Percentiles rank a stretch among this genome's conserved stretches.
phyloP scores from a whole-genome alignment of 345 rosid genomes.

The Euphorbia pulcherrima region DNA sequence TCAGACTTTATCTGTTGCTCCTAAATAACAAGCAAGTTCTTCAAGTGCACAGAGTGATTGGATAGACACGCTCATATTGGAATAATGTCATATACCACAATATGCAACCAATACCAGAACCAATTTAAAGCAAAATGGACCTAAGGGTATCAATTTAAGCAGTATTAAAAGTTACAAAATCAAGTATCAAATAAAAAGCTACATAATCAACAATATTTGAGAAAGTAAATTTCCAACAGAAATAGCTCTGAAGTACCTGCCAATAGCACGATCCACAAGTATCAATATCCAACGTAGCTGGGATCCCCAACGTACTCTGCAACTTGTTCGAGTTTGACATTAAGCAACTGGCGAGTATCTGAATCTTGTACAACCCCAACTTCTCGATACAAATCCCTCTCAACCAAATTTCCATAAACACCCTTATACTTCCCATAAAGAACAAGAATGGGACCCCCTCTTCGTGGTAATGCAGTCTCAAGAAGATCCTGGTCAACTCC shows the following conservation, averaged over 20 bases:
- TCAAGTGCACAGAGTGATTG: neutral
- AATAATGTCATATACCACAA: neutral
- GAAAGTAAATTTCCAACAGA: neutral
- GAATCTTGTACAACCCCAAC: conserved; percentile 63
- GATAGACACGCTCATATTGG: neutral
- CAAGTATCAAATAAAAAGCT: no score
- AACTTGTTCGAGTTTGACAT: conserved; percentile 72
- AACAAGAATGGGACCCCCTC: conserved; percentile 65
- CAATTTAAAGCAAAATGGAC: neutral
- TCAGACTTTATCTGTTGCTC: no score
- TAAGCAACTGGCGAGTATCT: conserved; percentile 54
- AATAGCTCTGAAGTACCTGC: neutral
- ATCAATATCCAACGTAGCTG: conserved; percentile 23
- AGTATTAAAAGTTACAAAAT: neutral
- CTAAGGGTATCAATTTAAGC: neutral
- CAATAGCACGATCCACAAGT: neutral
- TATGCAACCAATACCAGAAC: neutral
- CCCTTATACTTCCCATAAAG: conserved; percentile 66
- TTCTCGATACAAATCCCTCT: conserved; percentile 61
- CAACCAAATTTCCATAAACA: conserved; percentile 62
- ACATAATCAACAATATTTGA: neutral
- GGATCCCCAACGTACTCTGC: conserved; percentile 83
- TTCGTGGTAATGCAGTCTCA: conserved; percentile 79
- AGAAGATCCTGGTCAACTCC: conserved; percentile 72
- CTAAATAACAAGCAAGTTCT: neutral